Evolutionary conservation across 139 green algal species (phyloP).

Genomic region (Dunaliella sp.): DNA sequence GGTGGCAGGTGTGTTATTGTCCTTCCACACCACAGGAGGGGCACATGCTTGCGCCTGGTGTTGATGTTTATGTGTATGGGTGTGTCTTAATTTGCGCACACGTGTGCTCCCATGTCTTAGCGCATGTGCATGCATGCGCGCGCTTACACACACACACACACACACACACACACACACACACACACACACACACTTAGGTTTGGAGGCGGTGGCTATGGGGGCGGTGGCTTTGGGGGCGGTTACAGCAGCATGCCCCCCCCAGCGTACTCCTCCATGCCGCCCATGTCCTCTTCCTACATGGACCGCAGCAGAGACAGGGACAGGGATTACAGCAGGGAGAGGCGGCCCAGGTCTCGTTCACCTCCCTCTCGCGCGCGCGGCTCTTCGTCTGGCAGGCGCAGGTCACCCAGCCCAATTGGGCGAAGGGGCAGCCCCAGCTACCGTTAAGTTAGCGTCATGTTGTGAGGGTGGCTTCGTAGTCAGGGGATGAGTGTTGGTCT

Average conservation of each 20-base stretch:
- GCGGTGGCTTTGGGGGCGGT: constrained; percentile 30
- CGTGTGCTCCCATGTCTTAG: too few relatives aligned
- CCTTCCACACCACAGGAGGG: too few relatives aligned
- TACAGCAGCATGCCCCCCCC: constrained; percentile 3
- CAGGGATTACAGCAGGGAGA: not conserved
- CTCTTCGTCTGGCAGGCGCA: not conserved
- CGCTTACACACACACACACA: too few relatives aligned
- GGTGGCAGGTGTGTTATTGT: too few relatives aligned
- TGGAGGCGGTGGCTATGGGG: constrained; percentile 37
- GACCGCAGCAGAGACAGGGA: not conserved
- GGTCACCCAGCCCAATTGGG: not conserved
- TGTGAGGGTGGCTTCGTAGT: not conserved
- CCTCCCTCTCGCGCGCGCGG: too few relatives aligned
- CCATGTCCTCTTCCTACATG: not conserved
- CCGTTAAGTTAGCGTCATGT: not conserved
- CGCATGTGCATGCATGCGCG: too few relatives aligned
- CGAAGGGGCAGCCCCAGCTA: not conserved
- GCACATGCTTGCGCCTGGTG: too few relatives aligned
- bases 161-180: too few relatives aligned
- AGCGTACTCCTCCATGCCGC: not conserved
- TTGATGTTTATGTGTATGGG: too few relatives aligned
- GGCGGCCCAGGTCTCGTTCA: not conserved
- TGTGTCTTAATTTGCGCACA: too few relatives aligned
- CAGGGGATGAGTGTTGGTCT: too few relatives aligned
- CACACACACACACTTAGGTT: too few relatives aligned